Evolutionary conservation across 306 rosid species (phyloP).

Genomic region (Herpetospermum pedunculosum): DNA sequence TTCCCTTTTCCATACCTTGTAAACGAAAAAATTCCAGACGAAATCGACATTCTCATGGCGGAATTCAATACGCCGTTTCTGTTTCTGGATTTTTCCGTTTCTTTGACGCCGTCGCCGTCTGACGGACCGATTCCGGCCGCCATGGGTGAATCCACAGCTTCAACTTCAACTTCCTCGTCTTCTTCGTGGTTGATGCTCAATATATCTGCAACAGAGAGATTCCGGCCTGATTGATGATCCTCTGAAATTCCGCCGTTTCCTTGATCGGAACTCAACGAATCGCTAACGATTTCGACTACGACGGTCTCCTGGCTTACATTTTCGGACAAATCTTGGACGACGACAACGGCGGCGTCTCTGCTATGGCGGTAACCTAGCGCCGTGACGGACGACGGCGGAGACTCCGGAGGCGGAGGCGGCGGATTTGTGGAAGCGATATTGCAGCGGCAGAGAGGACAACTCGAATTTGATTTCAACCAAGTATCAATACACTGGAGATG

Average conservation of each 20-base stretch:
- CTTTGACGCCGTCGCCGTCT: background rate
- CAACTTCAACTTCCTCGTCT: background rate
- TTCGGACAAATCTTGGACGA: conserved; percentile 21
- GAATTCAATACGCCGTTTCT: conserved; percentile 16
- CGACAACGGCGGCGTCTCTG: conserved; percentile 16
- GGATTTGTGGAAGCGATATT: conserved; percentile 10
- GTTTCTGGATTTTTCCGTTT: conserved; percentile 6
- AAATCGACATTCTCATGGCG: conserved; percentile 30
- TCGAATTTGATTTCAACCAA: conserved; percentile 54
- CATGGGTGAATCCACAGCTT: conserved; percentile 17
- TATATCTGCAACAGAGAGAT: conserved; percentile 28
- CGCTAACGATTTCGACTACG: conserved; percentile 14
- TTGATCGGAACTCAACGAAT: background rate
- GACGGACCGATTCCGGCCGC: conserved; percentile 5
- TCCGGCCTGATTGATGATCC: conserved; percentile 1
- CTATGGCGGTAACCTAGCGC: conserved; percentile 31
- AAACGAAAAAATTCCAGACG: conserved; percentile 29
- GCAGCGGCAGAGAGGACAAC: conserved; percentile 65
- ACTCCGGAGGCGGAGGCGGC: conserved; percentile 6
- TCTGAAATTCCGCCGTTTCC: conserved; percentile 1
- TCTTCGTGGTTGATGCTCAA: conserved; percentile 10
- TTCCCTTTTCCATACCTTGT: conserved; percentile 25
- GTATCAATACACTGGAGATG: conserved; percentile 69
- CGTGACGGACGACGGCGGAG: conserved; percentile 6
- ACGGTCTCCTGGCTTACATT: conserved; percentile 2